phyloP scores from a whole-genome alignment of 2,329 filamentous ascomycete genomes.

The Periconia digitata region DNA sequence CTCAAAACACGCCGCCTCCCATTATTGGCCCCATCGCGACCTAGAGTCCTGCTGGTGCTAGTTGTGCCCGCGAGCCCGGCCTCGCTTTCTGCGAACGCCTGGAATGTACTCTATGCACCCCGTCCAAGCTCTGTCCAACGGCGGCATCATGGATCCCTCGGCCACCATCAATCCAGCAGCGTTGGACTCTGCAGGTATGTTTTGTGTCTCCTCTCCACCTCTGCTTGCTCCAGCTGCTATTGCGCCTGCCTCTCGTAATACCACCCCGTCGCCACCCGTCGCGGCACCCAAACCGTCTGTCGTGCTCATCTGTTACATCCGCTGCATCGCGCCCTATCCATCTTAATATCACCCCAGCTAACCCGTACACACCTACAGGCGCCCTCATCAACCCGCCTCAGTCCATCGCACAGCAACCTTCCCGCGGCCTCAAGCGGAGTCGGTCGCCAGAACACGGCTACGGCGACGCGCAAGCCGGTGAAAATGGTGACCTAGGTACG shows the following conservation, averaged over 20 bases:
- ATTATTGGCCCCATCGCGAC: constrained; percentile 25
- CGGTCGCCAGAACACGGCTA: constrained; percentile 44
- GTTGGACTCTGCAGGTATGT: constrained; percentile 42
- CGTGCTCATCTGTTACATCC: constrained; percentile 36
- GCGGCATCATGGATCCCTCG: constrained; percentile 44
- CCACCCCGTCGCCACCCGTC: constrained; percentile 13
- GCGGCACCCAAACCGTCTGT: constrained; percentile 9
- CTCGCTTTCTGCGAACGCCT: constrained; percentile 33
- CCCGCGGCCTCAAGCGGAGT: constrained; percentile 45
- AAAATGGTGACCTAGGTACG: constrained; percentile 33
- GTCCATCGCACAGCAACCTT: constrained; percentile 35
- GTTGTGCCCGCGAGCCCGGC: constrained; percentile 29
- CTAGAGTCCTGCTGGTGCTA: constrained; percentile 8
- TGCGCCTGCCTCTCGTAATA: constrained; percentile 5
- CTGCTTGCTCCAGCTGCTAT: too few relatives aligned
- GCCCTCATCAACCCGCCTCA: constrained; percentile 33
- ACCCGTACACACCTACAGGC: constrained; percentile 25
- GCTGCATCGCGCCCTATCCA: constrained; percentile 23
- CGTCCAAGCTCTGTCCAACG: constrained; percentile 42
- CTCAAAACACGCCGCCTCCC: constrained; percentile 6
- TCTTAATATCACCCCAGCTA: constrained; percentile 20
- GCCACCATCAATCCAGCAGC: constrained; percentile 46
- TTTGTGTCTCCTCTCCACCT: too few relatives aligned
- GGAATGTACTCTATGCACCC: constrained; percentile 47
- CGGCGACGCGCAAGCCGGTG: constrained; percentile 33